A percentile compares a stretch with the other conserved stretches of the same genome.
phyloP scores from a whole-genome alignment of 345 rosid genomes.

The Rhizophora apiculata region DNA sequence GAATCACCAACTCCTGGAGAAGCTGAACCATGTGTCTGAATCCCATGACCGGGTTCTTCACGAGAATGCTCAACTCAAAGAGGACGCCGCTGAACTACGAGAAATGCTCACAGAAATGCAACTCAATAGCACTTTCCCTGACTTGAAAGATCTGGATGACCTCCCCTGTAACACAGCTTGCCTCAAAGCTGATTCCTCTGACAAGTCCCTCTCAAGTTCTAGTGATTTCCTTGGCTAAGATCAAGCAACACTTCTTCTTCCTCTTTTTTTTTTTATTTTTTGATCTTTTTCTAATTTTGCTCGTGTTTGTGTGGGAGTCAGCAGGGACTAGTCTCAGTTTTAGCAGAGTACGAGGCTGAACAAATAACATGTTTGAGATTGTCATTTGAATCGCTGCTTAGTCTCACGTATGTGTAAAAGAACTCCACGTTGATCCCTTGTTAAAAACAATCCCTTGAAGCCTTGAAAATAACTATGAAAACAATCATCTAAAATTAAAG shows the following conservation, averaged over 20 bases:
- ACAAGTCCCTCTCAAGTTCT: constrained; percentile 31
- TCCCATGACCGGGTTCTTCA: constrained; percentile 47
- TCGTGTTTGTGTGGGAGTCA: constrained; percentile 21
- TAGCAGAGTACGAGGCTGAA: too few species aligned
- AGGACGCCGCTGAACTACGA: constrained; percentile 57
- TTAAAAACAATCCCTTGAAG: too few species aligned
- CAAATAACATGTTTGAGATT: too few species aligned
- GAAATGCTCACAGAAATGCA: constrained; percentile 61
- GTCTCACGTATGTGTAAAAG: too few species aligned
- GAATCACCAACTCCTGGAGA: constrained; percentile 71
- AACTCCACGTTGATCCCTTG: too few species aligned
- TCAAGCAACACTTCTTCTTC: neutral
- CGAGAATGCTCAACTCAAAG: constrained; percentile 77
- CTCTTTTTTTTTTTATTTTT: constrained; percentile 6
- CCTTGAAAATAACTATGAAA: too few species aligned
- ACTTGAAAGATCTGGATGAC: constrained; percentile 49
- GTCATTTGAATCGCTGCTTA: too few species aligned
- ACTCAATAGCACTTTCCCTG: constrained; percentile 46
- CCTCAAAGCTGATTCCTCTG: constrained; percentile 33
- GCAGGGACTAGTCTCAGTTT: constrained; percentile 5
- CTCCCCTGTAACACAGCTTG: constrained; percentile 30
- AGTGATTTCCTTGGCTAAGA: constrained; percentile 34
- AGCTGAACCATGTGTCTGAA: constrained; percentile 66
- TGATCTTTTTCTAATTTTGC: constrained; percentile 1
- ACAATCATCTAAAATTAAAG: too few species aligned